A percentile compares a stretch with the other conserved stretches of the same genome.
Conservation (phyloP, 2,329 filamentous ascomycete species). For the Seiridium cupressi region DNA sequence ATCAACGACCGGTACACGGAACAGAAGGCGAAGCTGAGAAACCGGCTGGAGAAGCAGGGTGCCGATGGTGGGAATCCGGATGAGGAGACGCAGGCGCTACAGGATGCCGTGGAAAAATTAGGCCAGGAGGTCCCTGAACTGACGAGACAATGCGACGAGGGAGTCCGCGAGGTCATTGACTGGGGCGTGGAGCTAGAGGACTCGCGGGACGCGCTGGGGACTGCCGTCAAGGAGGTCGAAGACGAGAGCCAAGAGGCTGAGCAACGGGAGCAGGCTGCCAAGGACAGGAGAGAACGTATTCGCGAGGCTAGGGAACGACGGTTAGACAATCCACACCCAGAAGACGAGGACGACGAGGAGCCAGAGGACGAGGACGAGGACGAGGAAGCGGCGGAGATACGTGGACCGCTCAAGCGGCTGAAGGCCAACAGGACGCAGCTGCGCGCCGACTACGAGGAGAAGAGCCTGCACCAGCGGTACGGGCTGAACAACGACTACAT, state of each 20-base stretch:
- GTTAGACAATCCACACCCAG: neutral
- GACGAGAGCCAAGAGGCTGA: conserved; percentile 16
- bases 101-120: conserved; percentile 37
- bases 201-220: conserved; percentile 35
- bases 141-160: conserved; percentile 43
- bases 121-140: conserved; percentile 37
- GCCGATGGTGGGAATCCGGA: conserved; percentile 19
- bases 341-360: conserved; percentile 11
- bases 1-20: conserved; percentile 45
- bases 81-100: conserved; percentile 34
- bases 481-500: conserved; percentile 57
- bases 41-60: conserved; percentile 24
- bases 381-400: conserved; percentile 21
- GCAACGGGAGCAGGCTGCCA: conserved; percentile 9
- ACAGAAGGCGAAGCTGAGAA: conserved; percentile 31
- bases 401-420: conserved; percentile 32
- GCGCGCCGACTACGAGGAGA: conserved; percentile 38
- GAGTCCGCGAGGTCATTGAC: conserved; percentile 49
- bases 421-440: conserved; percentile 34
- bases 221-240: conserved; percentile 30
- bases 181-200: conserved; percentile 48
- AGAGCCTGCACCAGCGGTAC: conserved; percentile 47
- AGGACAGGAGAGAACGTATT: neutral
- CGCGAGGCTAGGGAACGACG: neutral
- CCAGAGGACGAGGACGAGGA: conserved; percentile 24